Conservation (phyloP, 441 rosid genomes). For the Euphorbia celastroides region DNA sequence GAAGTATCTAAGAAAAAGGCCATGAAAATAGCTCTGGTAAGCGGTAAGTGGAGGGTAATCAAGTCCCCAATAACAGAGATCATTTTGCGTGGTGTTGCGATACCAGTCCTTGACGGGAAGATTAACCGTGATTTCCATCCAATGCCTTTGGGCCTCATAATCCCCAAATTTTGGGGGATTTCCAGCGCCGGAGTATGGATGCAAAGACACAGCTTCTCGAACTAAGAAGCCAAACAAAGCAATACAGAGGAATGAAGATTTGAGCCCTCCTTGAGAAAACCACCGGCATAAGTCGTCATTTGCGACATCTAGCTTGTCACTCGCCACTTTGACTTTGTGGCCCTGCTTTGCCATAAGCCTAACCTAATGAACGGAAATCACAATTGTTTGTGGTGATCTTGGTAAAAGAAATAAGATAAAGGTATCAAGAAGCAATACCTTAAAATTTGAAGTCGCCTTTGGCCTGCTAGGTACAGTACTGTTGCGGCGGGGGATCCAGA, state of each 20-base stretch:
- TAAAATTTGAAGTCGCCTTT: too few relatives aligned
- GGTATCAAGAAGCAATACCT: too few relatives aligned
- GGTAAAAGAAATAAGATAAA: too few relatives aligned
- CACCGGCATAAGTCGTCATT: constrained; percentile 37
- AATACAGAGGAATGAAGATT: constrained; percentile 42
- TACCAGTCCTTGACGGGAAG: constrained; percentile 68
- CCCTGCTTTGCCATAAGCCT: constrained; percentile 23
- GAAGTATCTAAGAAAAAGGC: constrained; percentile 52
- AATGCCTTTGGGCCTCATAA: constrained; percentile 91
- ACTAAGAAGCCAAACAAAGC: constrained; percentile 62
- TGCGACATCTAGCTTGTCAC: constrained; percentile 7
- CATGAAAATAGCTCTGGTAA: constrained; percentile 85
- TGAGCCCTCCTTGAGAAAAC: constrained; percentile 39
- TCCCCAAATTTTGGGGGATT: constrained; percentile 82
- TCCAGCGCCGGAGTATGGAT: constrained; percentile 78
- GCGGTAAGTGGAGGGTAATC: constrained; percentile 98
- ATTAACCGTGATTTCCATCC: constrained; percentile 94
- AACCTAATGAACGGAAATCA: too few relatives aligned
- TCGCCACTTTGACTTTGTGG: constrained; percentile 10
- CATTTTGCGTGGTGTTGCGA: constrained; percentile 55
- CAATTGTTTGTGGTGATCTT: too few relatives aligned
- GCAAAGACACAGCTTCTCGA: constrained; percentile 64
- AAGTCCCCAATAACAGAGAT: constrained; percentile 89
- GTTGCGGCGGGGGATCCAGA: too few relatives aligned
- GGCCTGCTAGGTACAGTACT: too few relatives aligned